phyloP scores from a whole-genome alignment of 768 basidiomycete species.

The Amanita muscaria region DNA sequence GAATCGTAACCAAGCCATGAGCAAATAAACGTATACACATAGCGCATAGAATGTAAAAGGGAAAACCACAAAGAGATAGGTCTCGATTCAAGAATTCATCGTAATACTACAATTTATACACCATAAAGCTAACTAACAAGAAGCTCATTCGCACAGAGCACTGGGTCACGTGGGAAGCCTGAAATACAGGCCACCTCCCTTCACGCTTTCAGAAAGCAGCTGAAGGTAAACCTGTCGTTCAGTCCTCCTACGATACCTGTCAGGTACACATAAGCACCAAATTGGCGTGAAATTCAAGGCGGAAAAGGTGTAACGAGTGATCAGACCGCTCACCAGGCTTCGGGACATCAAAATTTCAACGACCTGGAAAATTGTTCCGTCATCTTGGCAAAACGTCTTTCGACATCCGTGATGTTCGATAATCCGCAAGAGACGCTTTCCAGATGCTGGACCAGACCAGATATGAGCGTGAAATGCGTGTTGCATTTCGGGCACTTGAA shows the following conservation, averaged over 20 bases:
- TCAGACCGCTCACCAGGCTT: not conserved
- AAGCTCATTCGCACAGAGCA: no score
- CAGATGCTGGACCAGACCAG: conserved; percentile 35
- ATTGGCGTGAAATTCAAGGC: not conserved
- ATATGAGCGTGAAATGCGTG: conserved; percentile 26
- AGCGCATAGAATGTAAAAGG: no score
- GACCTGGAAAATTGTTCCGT: conserved; percentile 1
- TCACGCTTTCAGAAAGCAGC: not conserved
- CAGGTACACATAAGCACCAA: not conserved
- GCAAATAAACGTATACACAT: no score
- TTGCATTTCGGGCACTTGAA: conserved; percentile 37
- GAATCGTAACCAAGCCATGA: no score
- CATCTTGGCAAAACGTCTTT: conserved; percentile 19
- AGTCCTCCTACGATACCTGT: conserved; percentile 2
- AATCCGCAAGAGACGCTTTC: conserved; percentile 32
- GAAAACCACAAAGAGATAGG: no score
- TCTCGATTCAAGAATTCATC: no score
- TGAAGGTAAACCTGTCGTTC: conserved; percentile 1
- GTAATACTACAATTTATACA: no score
- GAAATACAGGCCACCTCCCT: conserved; percentile 1
- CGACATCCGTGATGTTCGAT: conserved; percentile 23
- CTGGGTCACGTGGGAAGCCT: conserved; percentile 3
- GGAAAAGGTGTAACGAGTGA: not conserved
- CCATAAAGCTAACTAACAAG: no score
- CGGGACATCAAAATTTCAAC: not conserved